Conservation (phyloP, 768 basidiomycete genomes). For the Auricularia heimuer region DNA sequence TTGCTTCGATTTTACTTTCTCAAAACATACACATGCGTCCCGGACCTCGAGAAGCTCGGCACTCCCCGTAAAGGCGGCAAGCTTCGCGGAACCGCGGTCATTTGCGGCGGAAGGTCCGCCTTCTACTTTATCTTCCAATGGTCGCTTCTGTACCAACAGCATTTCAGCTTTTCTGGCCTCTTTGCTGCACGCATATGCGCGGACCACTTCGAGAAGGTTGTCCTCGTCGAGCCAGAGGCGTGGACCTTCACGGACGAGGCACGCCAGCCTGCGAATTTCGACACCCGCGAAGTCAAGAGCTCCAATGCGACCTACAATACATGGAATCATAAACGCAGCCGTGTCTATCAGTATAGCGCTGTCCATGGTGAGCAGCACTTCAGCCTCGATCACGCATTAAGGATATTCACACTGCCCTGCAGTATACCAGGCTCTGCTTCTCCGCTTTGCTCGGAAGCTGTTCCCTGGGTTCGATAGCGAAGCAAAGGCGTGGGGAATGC, state of each 20-base stretch:
- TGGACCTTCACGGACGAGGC: constrained; percentile 18
- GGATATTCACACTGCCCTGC: neutral
- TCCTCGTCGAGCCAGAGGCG: constrained; percentile 24
- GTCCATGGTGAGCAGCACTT: constrained; percentile 10
- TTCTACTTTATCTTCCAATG: neutral
- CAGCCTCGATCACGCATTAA: neutral
- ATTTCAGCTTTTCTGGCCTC: constrained; percentile 12
- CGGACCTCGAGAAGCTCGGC: neutral
- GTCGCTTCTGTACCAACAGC: neutral
- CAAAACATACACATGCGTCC: neutral
- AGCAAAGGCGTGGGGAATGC: neutral
- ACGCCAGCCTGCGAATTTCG: neutral
- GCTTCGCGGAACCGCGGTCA: neutral
- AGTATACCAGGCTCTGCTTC: neutral
- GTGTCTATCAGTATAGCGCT: constrained; percentile 21
- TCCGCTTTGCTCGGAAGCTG: neutral
- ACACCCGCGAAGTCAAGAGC: constrained; percentile 3
- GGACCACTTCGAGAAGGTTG: constrained; percentile 24
- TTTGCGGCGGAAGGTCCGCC: neutral
- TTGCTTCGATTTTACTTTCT: too few relatives aligned
- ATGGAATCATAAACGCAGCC: constrained; percentile 10
- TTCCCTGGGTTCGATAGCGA: neutral
- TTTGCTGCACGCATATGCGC: constrained; percentile 23
- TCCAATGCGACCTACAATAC: constrained; percentile 1
- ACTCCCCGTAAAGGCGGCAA: neutral